Conservation (phyloP, 805 yeast genomes). For the Hanseniaspora jakobsenii region DNA sequence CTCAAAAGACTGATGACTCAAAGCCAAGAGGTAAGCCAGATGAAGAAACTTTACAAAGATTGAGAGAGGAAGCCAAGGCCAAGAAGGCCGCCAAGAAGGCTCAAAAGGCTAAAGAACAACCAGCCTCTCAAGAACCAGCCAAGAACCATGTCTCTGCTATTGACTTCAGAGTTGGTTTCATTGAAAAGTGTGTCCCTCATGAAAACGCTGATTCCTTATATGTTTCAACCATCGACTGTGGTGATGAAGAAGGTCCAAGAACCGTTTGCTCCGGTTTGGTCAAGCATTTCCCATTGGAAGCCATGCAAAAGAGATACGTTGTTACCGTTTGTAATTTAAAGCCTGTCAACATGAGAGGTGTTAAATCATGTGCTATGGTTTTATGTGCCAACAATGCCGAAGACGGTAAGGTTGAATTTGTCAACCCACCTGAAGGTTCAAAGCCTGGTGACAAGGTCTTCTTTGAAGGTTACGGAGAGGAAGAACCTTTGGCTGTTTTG, state of each 20-base stretch:
- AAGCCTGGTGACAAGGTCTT: conserved; percentile 93
- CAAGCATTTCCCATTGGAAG: conserved; percentile 77
- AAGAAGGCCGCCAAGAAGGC: conserved; percentile 49
- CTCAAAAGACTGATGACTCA: conserved; percentile 29
- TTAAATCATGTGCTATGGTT: conserved; percentile 92
- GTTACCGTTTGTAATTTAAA: conserved; percentile 90
- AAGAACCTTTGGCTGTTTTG: conserved; percentile 78
- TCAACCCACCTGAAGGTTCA: conserved; percentile 86
- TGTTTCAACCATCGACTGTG: conserved; percentile 92
- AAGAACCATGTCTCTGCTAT: conserved; percentile 74
- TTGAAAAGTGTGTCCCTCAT: conserved; percentile 90
- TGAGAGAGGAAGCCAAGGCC: conserved; percentile 46
- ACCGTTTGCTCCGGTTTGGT: conserved; percentile 97
- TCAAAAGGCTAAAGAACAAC: conserved; percentile 40
- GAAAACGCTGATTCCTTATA: conserved; percentile 96
- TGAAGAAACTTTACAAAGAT: conserved; percentile 36
- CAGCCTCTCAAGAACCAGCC: conserved; percentile 32
- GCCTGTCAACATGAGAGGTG: conserved; percentile 97
- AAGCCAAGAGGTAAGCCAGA: conserved; percentile 37
- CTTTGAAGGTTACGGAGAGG: conserved; percentile 75
- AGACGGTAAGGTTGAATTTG: conserved; percentile 68
- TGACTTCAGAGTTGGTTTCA: conserved; percentile 91
- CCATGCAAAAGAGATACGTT: conserved; percentile 87
- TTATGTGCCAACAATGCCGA: conserved; percentile 64
- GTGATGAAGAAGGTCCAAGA: conserved; percentile 94